phyloP scores from a whole-genome alignment of 257 asterid species.

The Echium plantagineum region DNA sequence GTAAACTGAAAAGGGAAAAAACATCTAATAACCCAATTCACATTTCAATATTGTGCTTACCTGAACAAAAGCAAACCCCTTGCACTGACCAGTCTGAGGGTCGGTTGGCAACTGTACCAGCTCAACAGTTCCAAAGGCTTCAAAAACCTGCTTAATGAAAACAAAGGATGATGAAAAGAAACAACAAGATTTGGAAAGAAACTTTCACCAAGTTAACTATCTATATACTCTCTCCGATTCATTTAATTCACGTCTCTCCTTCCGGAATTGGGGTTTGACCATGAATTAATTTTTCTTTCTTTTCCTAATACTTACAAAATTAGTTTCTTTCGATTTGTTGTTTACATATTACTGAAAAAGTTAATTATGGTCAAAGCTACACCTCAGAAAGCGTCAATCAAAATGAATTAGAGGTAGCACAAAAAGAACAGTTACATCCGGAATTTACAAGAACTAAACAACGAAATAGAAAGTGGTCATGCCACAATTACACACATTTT shows the following conservation, averaged over 20 bases:
- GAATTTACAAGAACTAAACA: background rate
- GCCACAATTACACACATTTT: background rate
- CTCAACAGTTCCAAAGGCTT: constrained; percentile 61
- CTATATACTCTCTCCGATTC: background rate
- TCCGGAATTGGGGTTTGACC: too few relatives aligned
- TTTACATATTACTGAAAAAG: too few relatives aligned
- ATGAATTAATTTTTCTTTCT: too few relatives aligned
- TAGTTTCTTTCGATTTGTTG: too few relatives aligned
- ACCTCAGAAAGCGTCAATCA: too few relatives aligned
- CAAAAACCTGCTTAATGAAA: constrained; percentile 40
- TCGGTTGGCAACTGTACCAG: constrained; percentile 65
- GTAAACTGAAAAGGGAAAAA: background rate
- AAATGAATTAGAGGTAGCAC: too few relatives aligned
- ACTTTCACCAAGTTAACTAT: background rate
- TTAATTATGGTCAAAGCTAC: too few relatives aligned
- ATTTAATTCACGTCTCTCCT: too few relatives aligned
- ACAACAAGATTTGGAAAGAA: background rate
- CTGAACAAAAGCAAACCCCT: constrained; percentile 66
- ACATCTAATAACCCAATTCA: background rate
- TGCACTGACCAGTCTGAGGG: constrained; percentile 45
- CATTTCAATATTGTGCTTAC: constrained; percentile 25
- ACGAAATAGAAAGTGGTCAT: background rate
- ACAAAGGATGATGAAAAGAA: background rate
- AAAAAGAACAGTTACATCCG: background rate
- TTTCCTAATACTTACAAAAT: too few relatives aligned